These are phyloP conservation scores for Backusella morwellensis DNA, from an alignment of 192 early-diverging fungal species.

Conservation along the genomic window DNA sequence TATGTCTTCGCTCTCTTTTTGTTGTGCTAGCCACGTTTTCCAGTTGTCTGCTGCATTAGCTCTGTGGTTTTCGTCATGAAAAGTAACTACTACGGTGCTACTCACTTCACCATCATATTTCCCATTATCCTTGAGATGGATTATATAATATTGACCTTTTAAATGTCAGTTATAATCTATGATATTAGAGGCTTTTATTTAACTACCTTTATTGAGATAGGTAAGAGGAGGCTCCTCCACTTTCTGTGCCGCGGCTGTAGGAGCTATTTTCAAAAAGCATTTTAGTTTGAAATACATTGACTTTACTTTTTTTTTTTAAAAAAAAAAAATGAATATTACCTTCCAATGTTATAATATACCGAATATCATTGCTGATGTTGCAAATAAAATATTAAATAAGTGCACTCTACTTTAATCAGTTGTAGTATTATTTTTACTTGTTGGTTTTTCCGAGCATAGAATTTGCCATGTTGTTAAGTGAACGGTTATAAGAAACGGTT, in stretches of 20 bases:
- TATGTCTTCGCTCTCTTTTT: constrained; percentile 51
- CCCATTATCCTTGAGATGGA: constrained; percentile 50
- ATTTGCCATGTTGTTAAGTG: background rate
- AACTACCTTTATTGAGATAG: constrained; percentile 71
- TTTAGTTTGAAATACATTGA: background rate
- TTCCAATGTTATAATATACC: constrained; percentile 17
- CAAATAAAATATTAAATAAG: background rate
- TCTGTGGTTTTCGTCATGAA: constrained; percentile 70
- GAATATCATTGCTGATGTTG: background rate
- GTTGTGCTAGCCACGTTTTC: constrained; percentile 73
- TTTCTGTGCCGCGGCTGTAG: constrained; percentile 52
- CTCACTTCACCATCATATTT: constrained; percentile 48
- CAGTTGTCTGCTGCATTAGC: constrained; percentile 60
- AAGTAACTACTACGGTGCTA: constrained; percentile 59
- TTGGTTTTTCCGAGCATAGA: background rate
- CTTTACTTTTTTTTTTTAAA: background rate
- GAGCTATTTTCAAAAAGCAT: constrained; percentile 28
- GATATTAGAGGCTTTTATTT: background rate
- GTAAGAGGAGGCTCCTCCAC: constrained; percentile 62
- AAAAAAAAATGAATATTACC: background rate
- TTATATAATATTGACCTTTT: constrained; percentile 57
- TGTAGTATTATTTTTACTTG: background rate
- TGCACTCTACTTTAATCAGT: background rate
- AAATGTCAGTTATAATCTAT: background rate
- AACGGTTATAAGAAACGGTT: background rate